phyloP scores from a whole-genome alignment of 192 early-diverging fungal genomes.

The Coemansia umbellata region DNA sequence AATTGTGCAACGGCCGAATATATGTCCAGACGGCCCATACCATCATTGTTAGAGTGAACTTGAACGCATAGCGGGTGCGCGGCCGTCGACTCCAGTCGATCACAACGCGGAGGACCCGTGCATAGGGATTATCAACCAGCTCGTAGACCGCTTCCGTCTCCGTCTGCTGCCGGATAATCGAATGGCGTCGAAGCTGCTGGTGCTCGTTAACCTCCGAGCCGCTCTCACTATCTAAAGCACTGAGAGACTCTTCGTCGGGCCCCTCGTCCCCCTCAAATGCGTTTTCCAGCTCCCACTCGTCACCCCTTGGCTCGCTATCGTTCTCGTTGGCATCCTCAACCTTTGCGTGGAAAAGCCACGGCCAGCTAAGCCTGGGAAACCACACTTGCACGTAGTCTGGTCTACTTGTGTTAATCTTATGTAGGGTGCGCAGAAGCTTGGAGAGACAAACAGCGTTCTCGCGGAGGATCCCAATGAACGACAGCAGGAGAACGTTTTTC shows the following conservation, averaged over 20 bases:
- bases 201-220: not conserved
- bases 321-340: slow-evolving; percentile 21
- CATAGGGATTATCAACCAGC: slow-evolving; percentile 11
- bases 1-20: slow-evolving; percentile 11
- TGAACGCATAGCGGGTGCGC: slow-evolving; percentile 40
- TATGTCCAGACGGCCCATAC: slow-evolving; percentile 41
- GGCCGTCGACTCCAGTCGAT: slow-evolving; percentile 23
- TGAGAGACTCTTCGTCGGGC: not conserved
- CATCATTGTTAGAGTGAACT: slow-evolving; percentile 42
- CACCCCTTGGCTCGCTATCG: slow-evolving; percentile 7
- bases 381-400: slow-evolving; percentile 22
- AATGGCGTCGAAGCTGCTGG: not conserved
- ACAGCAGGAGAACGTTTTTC: slow-evolving; percentile 25
- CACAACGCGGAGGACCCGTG: slow-evolving; percentile 2
- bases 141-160: slow-evolving; percentile 10
- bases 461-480: slow-evolving; percentile 36
- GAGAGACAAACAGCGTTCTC: slow-evolving; percentile 32
- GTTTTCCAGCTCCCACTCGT: slow-evolving; percentile 27
- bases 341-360: slow-evolving; percentile 25
- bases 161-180: slow-evolving; percentile 2
- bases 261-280: slow-evolving; percentile 10
- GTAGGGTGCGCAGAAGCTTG: slow-evolving; percentile 15
- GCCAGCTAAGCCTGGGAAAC: slow-evolving; percentile 33
- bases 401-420: slow-evolving; percentile 11
- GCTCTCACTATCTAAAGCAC: not conserved